phyloP scores from a whole-genome alignment of 1,284 basidiomycete genomes.

The Hymenochaete sp. region DNA sequence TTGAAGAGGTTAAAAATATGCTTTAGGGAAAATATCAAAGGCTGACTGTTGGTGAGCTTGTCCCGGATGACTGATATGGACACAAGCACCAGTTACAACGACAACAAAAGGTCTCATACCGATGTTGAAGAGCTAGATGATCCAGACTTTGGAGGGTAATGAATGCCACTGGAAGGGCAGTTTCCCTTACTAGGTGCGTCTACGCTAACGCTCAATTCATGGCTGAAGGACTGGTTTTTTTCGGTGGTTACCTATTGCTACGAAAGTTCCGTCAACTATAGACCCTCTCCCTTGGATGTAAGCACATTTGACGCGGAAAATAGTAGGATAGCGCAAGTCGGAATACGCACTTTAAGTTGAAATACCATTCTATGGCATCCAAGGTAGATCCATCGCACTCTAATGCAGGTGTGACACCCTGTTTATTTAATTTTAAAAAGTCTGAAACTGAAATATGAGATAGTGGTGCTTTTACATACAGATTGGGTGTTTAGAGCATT shows the following conservation, averaged over 20 bases:
- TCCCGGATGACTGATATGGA: constrained; percentile 4
- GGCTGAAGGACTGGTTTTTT: not conserved
- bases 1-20: not conserved
- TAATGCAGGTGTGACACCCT: constrained; percentile 48
- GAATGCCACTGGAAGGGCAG: constrained; percentile 51
- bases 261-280: constrained; percentile 54
- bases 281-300: no score
- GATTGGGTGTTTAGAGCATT: constrained; percentile 47
- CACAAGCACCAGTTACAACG: not conserved
- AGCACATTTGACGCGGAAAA: not conserved
- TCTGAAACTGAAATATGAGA: constrained; percentile 6
- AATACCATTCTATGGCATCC: constrained; percentile 57
- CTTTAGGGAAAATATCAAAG: not conserved
- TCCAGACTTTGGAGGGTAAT: constrained; percentile 53
- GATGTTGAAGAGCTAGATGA: constrained; percentile 21
- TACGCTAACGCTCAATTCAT: constrained; percentile 20
- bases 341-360: constrained; percentile 37
- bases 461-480: constrained; percentile 28
- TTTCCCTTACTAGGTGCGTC: constrained; percentile 44
- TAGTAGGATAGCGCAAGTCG: not conserved
- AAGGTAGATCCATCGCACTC: constrained; percentile 43
- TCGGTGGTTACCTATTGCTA: constrained; percentile 42
- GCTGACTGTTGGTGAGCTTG: constrained; percentile 14
- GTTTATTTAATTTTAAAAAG: constrained; percentile 12
- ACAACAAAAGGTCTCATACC: constrained; percentile 16